Percentiles rank a stretch among this genome's conserved stretches.
Conservation (phyloP, 139 green algal genomes). For the Volvox africanus region DNA sequence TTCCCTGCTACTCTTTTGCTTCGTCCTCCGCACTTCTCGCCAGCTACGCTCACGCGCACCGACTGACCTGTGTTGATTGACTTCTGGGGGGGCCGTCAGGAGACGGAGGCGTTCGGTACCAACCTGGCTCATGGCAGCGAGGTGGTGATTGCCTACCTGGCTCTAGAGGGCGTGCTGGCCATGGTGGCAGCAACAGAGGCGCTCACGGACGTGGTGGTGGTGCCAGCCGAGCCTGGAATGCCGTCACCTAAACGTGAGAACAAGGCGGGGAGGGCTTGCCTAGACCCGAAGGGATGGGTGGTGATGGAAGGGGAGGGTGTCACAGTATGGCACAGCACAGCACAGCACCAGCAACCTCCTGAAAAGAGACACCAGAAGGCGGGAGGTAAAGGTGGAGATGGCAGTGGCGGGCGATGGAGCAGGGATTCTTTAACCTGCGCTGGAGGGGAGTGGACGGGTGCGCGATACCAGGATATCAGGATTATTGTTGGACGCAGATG, state of each 20-base stretch:
- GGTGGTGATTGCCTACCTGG: constrained; percentile 70
- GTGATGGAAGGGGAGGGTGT: not conserved
- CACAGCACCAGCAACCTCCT: too few species aligned
- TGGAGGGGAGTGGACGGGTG: too few species aligned
- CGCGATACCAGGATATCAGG: too few species aligned
- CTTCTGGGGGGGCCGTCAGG: not conserved
- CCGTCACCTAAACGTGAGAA: constrained; percentile 37
- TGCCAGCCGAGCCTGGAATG: constrained; percentile 44
- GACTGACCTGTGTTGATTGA: too few species aligned
- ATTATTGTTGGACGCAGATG: too few species aligned
- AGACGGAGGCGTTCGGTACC: constrained; percentile 39
- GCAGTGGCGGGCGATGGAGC: not conserved
- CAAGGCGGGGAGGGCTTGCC: not conserved
- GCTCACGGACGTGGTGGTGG: constrained; percentile 66
- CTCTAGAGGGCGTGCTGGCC: constrained; percentile 73
- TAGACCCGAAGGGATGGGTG: too few species aligned
- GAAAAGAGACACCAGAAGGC: not conserved
- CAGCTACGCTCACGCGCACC: too few species aligned
- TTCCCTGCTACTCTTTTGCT: too few species aligned
- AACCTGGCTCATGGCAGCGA: constrained; percentile 30
- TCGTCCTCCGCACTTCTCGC: too few species aligned
- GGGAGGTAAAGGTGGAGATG: not conserved
- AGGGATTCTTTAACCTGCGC: too few species aligned
- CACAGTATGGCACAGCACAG: too few species aligned
- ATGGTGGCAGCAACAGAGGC: constrained; percentile 72